Evolutionary conservation across 176 grass and related monocot species (phyloP), one percentile per base, ranked within the genome.

Genomic region (Lolium perenne): DNA sequence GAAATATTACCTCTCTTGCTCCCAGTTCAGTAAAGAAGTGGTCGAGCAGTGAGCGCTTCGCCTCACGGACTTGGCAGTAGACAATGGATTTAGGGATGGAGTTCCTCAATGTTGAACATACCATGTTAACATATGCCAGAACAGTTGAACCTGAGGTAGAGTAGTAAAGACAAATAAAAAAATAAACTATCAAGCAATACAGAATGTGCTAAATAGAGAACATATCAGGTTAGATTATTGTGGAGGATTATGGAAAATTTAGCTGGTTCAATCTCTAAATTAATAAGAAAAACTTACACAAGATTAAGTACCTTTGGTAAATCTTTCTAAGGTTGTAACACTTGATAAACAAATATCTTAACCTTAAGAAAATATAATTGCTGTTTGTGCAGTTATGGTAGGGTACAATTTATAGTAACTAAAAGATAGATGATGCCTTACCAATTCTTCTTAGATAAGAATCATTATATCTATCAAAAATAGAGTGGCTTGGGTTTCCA

Each of bases 391-490:
- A 83, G 32, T 54, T 47, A 53, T 26, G 4, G 8, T 66, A 90
- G 50, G 71, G 11, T 50, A 69, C 16, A 68, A 59, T 72, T 57
- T 35, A 35, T 0, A 85, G 55, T 58, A 22, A 16, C 65, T 85
- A 76, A 63, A 84, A 40, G 9, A 40, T 32, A 22, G 48, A 50
- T 35, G 48, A 50, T 35, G 26, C 13, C 58, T 85, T 82, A 98
- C 95, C 95, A 50, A 99, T 94, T 84, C 97, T 86, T 85, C 97
- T 93, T 73, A 99, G 97, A 85, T 99, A 99, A 32, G 94, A 99
- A 81, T 99, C 97, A 43, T 96, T 99, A n/a, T 99, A 99, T 94
- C 97, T 92, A 74, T 99, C 97, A 86, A 99, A 99, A 79, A 99
- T 94, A 74, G 97, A 99, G 82, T 99, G 94, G 74, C 88, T 90